These are phyloP conservation scores for Bryum argenteum DNA, from an alignment of 225 moss, liverwort and hornwort genomes.

Conservation along the genomic window DNA sequence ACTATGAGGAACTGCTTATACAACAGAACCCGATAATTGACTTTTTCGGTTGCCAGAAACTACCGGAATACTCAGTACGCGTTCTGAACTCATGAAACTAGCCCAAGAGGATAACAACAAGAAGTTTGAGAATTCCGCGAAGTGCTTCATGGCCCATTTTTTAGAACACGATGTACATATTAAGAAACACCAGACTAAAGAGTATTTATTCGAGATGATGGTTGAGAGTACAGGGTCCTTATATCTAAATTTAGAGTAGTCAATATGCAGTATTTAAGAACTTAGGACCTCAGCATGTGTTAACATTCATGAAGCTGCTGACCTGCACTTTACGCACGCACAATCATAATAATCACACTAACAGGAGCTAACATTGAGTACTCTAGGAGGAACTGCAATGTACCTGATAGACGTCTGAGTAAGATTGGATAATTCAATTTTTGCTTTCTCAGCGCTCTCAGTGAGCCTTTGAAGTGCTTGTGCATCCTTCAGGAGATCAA, in stretches of 20 bases:
- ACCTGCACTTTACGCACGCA: not conserved
- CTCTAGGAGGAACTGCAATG: slow-evolving; percentile 7
- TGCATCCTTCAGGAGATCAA: slow-evolving; percentile 81
- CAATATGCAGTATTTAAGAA: not conserved
- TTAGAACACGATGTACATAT: not conserved
- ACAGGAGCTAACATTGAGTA: not conserved
- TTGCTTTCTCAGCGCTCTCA: slow-evolving; percentile 88
- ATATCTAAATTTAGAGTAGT: not conserved
- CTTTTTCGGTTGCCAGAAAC: not conserved
- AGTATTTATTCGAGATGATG: not conserved
- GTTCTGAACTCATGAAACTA: not conserved
- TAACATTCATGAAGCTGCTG: not conserved
- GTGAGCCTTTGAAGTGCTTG: slow-evolving; percentile 90
- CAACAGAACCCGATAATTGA: not conserved
- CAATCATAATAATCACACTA: too few species aligned
- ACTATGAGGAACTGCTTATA: slow-evolving; percentile 12
- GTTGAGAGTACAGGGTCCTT: not conserved
- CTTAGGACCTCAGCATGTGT: not conserved
- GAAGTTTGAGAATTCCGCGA: not conserved
- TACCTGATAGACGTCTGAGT: slow-evolving; percentile 88
- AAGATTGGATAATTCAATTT: slow-evolving; percentile 82
- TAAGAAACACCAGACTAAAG: not conserved
- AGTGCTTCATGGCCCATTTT: not conserved
- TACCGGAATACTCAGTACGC: not conserved
- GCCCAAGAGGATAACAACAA: not conserved